A percentile compares a stretch with the other conserved stretches of the same genome.
These are phyloP conservation scores for Avena atlantica DNA, from an alignment of 176 grass and related monocot species.

Conservation along the genomic window DNA sequence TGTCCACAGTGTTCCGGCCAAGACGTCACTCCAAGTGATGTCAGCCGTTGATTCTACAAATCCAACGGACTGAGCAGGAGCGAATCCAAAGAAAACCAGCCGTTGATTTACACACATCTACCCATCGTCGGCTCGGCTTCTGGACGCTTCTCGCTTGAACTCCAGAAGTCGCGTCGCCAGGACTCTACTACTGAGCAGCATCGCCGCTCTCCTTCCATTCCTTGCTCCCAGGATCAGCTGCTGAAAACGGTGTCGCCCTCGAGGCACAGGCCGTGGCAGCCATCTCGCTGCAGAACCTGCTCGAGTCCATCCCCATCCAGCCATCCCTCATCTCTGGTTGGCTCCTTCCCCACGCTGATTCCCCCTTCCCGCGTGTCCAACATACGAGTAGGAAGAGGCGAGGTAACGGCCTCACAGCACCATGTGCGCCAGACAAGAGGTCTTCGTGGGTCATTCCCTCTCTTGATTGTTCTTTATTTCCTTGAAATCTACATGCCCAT, in stretches of 20 bases:
- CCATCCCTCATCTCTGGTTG: too few species aligned
- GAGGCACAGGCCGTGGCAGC: background rate
- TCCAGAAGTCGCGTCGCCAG: background rate
- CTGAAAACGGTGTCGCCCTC: too few species aligned
- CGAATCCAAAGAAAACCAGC: background rate
- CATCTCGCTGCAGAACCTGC: background rate
- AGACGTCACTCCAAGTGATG: background rate
- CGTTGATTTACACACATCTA: background rate
- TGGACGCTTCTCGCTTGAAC: background rate
- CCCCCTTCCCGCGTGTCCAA: too few species aligned
- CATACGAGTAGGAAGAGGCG: too few species aligned
- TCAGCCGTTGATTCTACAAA: background rate
- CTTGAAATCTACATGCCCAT: too few species aligned
- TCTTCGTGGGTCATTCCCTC: too few species aligned
- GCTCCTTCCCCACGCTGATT: too few species aligned
- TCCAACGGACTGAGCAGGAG: background rate
- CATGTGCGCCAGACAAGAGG: too few species aligned
- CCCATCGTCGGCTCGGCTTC: background rate
- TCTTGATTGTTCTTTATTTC: too few species aligned
- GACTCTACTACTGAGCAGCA: background rate
- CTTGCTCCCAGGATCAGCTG: background rate
- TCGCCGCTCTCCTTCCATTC: background rate
- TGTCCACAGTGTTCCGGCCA: background rate
- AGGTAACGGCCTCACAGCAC: too few species aligned
- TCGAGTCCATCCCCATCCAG: too few species aligned